Percentiles rank a stretch among this genome's conserved stretches.
Conservation (phyloP, 2,329 filamentous ascomycete genomes). For the Apiospora koreana region DNA sequence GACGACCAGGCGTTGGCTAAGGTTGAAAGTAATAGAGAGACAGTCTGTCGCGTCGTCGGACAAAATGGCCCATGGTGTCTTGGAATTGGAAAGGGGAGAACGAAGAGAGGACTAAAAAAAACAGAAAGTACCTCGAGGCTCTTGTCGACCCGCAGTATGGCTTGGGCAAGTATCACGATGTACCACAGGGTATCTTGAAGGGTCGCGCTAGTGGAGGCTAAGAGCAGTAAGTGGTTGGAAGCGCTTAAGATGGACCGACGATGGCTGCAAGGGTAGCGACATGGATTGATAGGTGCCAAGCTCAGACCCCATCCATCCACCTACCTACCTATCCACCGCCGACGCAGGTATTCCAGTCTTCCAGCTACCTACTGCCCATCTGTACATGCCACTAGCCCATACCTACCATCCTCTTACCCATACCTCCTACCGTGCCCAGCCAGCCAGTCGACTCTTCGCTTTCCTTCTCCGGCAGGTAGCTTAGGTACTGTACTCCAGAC, state of each 20-base stretch:
- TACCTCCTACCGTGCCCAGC: not conserved
- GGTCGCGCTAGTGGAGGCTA: conserved; percentile 6
- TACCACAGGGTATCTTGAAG: not conserved
- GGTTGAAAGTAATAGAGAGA: not conserved
- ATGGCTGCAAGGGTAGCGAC: conserved; percentile 1
- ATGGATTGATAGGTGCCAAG: conserved; percentile 12
- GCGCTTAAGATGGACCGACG: conserved; percentile 10
- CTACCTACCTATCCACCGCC: not conserved
- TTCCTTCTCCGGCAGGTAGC: not conserved
- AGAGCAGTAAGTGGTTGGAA: conserved; percentile 5
- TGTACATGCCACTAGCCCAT: not conserved
- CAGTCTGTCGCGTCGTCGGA: not conserved
- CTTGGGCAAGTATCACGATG: conserved; percentile 7
- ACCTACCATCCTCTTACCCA: not conserved
- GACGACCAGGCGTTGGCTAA: not conserved
- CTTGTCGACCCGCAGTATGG: not conserved
- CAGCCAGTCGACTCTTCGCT: not conserved
- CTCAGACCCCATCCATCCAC: conserved; percentile 7
- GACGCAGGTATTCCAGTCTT: not conserved
- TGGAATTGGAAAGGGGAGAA: not conserved
- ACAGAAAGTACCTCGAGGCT: not conserved
- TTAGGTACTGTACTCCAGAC: not conserved
- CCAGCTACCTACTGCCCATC: not conserved
- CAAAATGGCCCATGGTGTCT: not conserved
- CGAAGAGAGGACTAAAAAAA: not conserved